A percentile compares a stretch with the other conserved stretches of the same genome.
These are phyloP conservation scores for Aspergillus indologenus DNA, from an alignment of 495 filamentous ascomycete genomes.

Conservation along the genomic window DNA sequence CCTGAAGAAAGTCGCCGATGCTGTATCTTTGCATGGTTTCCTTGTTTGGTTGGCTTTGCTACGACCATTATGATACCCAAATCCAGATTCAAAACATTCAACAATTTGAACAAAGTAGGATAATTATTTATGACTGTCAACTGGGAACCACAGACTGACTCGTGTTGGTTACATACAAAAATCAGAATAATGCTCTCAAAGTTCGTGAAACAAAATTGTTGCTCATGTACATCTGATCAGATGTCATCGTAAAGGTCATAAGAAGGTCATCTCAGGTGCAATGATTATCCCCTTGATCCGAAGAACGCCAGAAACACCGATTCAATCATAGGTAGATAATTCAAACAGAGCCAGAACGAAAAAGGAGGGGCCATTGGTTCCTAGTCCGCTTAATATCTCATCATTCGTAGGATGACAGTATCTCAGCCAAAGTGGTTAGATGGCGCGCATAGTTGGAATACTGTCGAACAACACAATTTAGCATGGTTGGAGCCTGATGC, in stretches of 20 bases:
- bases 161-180: neutral
- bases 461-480: neutral
- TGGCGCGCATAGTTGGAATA: neutral
- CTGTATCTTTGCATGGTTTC: neutral
- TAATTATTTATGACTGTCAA: neutral
- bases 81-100: neutral
- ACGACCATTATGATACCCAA: conserved; percentile 28
- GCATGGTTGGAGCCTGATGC: neutral
- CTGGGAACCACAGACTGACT: conserved; percentile 16
- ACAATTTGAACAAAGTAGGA: neutral
- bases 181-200: conserved; percentile 23
- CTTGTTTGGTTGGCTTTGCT: neutral
- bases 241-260: conserved; percentile 45
- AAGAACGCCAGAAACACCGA: conserved; percentile 36
- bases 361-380: no score
- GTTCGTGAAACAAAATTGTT: conserved; percentile 38
- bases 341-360: conserved; percentile 15
- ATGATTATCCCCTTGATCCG: conserved; percentile 23
- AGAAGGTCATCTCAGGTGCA: conserved; percentile 34
- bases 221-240: conserved; percentile 46
- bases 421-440: neutral
- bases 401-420: no score
- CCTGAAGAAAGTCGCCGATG: neutral
- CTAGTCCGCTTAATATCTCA: neutral
- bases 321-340: conserved; percentile 16